Percentiles rank a stretch among this genome's conserved stretches.
Evolutionary conservation across 2,329 filamentous ascomycete genomes (phyloP).

Genomic region (Aspergillus glaucus): DNA sequence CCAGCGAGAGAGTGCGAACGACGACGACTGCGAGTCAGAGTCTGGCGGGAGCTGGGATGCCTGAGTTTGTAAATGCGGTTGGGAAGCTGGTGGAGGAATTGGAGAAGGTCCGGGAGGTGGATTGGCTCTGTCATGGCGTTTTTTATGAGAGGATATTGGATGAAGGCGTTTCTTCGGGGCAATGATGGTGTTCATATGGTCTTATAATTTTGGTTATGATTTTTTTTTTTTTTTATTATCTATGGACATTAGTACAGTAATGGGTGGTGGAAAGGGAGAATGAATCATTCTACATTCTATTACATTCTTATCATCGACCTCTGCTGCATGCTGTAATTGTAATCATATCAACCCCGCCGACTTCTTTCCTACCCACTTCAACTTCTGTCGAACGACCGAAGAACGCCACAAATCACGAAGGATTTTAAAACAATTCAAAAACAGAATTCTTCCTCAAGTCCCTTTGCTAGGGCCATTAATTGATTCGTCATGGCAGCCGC

Average conservation of each 20-base stretch:
- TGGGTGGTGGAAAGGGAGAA: background rate
- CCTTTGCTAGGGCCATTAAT: background rate
- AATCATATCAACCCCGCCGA: background rate
- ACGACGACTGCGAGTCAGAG: conserved; percentile 54
- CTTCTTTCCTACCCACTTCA: background rate
- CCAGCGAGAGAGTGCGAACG: conserved; percentile 52
- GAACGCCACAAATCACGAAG: background rate
- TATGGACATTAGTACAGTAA: background rate
- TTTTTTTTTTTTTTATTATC: background rate
- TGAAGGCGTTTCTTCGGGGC: conserved; percentile 14
- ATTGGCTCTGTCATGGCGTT: conserved; percentile 51
- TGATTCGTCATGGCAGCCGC: background rate
- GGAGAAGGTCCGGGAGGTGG: conserved; percentile 52
- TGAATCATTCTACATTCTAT: background rate
- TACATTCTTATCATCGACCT: too few species aligned
- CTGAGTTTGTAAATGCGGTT: conserved; percentile 56
- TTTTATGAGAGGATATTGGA: conserved; percentile 51
- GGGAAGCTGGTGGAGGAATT: conserved; percentile 54
- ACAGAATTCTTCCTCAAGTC: background rate
- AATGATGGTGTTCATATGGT: conserved; percentile 9
- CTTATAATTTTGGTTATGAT: conserved; percentile 1
- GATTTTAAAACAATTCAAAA: background rate
- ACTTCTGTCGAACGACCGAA: background rate
- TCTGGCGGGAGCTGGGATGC: conserved; percentile 54
- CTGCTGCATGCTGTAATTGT: background rate